These are phyloP conservation scores for Albizia julibrissin DNA, from an alignment of 306 rosid genomes.

Conservation along the genomic window DNA sequence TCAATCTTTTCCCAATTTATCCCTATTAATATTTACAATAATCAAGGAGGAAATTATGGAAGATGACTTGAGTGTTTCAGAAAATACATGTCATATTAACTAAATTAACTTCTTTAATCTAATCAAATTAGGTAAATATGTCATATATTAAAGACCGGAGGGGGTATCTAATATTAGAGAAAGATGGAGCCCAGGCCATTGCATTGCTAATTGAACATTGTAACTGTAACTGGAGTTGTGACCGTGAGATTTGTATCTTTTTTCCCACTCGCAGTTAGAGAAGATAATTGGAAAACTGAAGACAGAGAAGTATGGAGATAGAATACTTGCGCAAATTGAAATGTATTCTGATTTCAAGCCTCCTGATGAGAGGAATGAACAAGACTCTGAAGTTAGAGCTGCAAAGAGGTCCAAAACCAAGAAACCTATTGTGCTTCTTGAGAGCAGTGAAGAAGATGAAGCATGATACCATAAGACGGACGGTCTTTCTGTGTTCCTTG, in stretches of 20 bases:
- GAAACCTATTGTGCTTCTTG: conserved; percentile 62
- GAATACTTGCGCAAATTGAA: conserved; percentile 62
- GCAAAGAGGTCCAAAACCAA: conserved; percentile 63
- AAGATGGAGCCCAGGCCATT: not conserved
- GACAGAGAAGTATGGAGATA: conserved; percentile 70
- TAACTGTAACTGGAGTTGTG: conserved; percentile 5
- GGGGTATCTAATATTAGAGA: not conserved
- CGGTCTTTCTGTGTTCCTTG: not conserved
- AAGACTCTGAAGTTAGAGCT: conserved; percentile 46
- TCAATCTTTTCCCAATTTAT: no score
- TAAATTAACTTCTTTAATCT: no score
- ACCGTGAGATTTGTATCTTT: not conserved
- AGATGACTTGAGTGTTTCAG: no score
- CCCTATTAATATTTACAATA: no score
- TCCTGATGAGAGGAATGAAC: conserved; percentile 34
- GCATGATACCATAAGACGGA: conserved; percentile 29
- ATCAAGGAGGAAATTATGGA: no score
- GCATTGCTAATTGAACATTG: not conserved
- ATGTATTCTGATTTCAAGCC: conserved; percentile 45
- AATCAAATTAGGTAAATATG: no score
- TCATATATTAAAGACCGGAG: no score
- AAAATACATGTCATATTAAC: no score
- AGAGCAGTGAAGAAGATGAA: conserved; percentile 86
- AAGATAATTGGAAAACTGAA: conserved; percentile 76
- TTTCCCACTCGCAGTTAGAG: conserved; percentile 64